Evolutionary conservation across 495 filamentous ascomycete genomes (phyloP), one percentile per base, ranked within the genome.

Genomic region (Xylaria bambusicola): DNA sequence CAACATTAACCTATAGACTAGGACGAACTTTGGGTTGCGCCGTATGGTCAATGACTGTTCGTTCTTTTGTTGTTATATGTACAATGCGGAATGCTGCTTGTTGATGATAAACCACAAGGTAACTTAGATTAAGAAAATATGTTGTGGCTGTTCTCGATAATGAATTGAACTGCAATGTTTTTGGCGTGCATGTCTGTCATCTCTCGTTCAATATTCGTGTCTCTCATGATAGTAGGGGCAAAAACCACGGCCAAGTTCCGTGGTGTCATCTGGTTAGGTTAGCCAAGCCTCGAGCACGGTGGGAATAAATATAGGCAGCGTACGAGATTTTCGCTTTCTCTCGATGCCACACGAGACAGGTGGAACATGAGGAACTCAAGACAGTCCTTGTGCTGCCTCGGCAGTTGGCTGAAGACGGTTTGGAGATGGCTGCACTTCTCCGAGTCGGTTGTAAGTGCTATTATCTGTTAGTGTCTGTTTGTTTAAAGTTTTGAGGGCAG

Each of bases 221-320:
- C 91, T 51, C 94, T 82, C 88, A 99, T 94, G 60, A 99, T 92
- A 7, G 95, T 99, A 23, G 95, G 95, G 24, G 95, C 95, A 66
- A 99, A 99, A 26, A 99, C 95, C 56, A 99, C 95, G 5, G 95
- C 91, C 36, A 98, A 77, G 65, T 99, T 99, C 69, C 90, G 86
- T 35, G 93, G 89, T 18, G 90, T 94, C 95, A 99, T 99, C 73
- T 81, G 57, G 10, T 26, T 29, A 36, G 44, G n/a, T 23, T 47
- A 60, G 57, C 41, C 1, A 31, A 33, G 49, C 17, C 7, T 13
- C 24, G 35, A 9, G 18, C 12, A 26, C 6, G 23, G 17, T 27
- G 17, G 9, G 46, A 52, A 20, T 1, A 21, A 5, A 53, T 24
- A 6, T 17, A 8, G 8, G 63, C 42, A 21, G 68, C 82, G 47